Evolutionary conservation across 768 basidiomycete species (phyloP).

Genomic region (Lyophyllum decastes): DNA sequence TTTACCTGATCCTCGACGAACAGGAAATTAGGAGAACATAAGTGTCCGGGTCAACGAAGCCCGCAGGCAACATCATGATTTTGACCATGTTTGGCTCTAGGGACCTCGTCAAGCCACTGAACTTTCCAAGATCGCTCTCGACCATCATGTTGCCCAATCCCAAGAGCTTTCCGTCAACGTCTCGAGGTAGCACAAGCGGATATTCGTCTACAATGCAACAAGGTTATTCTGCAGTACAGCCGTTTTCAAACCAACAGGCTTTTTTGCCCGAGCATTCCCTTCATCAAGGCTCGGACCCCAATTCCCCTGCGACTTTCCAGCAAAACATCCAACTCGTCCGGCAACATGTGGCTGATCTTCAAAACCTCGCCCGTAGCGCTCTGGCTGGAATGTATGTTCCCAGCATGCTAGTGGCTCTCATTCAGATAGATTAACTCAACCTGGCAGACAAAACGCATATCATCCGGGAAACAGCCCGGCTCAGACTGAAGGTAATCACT

Average conservation of each 20-base stretch:
- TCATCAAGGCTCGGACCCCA: conserved; percentile 47
- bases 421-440: background rate
- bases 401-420: background rate
- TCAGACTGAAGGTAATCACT: conserved; percentile 52
- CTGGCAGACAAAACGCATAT: conserved; percentile 60
- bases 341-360: conserved; percentile 50
- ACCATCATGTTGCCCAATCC: conserved; percentile 12
- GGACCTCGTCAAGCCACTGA: background rate
- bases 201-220: conserved; percentile 3
- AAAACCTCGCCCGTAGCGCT: conserved; percentile 47
- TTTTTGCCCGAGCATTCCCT: conserved; percentile 21
- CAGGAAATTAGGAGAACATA: too few species aligned
- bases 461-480: conserved; percentile 52
- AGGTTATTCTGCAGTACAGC: conserved; percentile 1
- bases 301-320: conserved; percentile 63
- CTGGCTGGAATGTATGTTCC: conserved; percentile 54
- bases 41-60: too few species aligned
- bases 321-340: conserved; percentile 51
- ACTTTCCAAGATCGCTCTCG: background rate
- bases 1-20: background rate
- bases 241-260: conserved; percentile 15
- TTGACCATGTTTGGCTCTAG: background rate
- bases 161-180: conserved; percentile 11
- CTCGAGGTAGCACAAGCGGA: background rate
- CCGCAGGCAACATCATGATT: background rate